A percentile compares a stretch with the other conserved stretches of the same genome.
phyloP scores from a whole-genome alignment of 305 asterid species.

The Fraxinus sp. region DNA sequence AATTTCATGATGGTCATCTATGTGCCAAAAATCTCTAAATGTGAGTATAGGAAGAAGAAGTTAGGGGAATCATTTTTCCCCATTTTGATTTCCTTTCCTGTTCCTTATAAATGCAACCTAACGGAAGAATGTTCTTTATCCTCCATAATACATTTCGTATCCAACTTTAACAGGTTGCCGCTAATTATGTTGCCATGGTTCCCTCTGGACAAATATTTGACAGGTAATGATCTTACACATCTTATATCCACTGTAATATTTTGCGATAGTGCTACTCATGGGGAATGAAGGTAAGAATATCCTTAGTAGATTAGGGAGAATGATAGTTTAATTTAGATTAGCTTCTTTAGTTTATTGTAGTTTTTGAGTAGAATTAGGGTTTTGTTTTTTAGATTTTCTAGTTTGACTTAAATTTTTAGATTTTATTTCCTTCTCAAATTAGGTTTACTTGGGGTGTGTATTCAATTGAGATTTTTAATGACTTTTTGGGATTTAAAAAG shows the following conservation, averaged over 20 bases:
- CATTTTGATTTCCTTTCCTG: neutral
- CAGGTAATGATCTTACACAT: slow-evolving; percentile 45
- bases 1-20: neutral
- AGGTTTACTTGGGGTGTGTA: neutral
- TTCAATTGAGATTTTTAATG: no score
- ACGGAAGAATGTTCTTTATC: neutral
- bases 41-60: neutral
- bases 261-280: neutral
- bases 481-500: no score
- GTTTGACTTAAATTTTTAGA: neutral
- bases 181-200: slow-evolving; percentile 94
- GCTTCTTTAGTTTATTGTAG: neutral
- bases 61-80: neutral
- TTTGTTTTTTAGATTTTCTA: neutral
- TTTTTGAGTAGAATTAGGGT: neutral
- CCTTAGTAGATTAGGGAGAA: neutral
- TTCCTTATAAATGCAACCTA: neutral
- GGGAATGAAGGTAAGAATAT: neutral
- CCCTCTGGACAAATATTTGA: slow-evolving; percentile 97
- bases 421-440: neutral
- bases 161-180: slow-evolving; percentile 68
- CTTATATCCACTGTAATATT: neutral
- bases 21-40: neutral
- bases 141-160: slow-evolving; percentile 5
- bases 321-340: neutral